A percentile compares a stretch with the other conserved stretches of the same genome.
Evolutionary conservation across 2,329 filamentous ascomycete genomes (phyloP).

Genomic region (Cytospora mali): DNA sequence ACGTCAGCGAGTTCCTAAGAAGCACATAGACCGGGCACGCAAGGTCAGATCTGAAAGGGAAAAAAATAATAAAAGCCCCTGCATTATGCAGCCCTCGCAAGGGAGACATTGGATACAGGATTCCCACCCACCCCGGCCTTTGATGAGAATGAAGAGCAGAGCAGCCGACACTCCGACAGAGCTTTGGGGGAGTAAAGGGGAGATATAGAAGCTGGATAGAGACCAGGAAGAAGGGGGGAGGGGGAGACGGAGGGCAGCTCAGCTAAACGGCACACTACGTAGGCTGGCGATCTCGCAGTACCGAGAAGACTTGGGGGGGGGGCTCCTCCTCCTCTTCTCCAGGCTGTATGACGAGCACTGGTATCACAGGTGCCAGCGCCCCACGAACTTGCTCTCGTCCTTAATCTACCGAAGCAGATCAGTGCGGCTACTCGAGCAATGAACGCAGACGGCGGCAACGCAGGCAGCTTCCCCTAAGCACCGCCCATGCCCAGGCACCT

Average conservation of each 20-base stretch:
- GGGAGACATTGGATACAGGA: neutral
- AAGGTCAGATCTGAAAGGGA: neutral
- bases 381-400: too few relatives aligned
- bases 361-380: too few relatives aligned
- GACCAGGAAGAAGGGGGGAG: too few relatives aligned
- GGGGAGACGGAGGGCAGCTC: neutral
- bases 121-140: neutral
- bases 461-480: neutral
- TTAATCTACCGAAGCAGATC: too few relatives aligned
- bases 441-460: too few relatives aligned
- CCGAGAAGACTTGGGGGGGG: neutral
- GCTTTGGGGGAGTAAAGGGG: neutral
- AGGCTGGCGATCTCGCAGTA: neutral
- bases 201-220: too few relatives aligned
- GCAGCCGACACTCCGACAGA: neutral
- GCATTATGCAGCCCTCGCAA: neutral
- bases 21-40: too few relatives aligned
- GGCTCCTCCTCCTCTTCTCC: neutral
- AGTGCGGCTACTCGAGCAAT: neutral
- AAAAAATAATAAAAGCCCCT: neutral
- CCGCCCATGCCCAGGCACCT: neutral
- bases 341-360: neutral
- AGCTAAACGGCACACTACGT: neutral
- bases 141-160: neutral
- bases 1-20: too few relatives aligned